Evolutionary conservation across 2,329 filamentous ascomycete species (phyloP), one percentile per base, ranked within the genome.

Genomic region (Colletotrichum noveboracense): DNA sequence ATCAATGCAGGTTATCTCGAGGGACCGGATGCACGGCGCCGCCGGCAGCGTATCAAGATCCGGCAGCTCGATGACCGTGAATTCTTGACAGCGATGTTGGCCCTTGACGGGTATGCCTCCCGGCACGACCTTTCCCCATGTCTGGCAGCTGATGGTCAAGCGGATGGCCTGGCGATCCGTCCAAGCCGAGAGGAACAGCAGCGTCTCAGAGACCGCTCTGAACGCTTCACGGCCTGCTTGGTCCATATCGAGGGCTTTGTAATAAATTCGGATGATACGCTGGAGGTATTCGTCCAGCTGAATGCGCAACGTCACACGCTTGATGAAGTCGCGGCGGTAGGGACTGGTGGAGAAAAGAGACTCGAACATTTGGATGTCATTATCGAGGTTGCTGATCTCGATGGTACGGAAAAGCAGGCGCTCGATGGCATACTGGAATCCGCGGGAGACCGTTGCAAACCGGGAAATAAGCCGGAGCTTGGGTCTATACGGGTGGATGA

Each of bases 281-380:
- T 2, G 13, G 13, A 58, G 7, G 55, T 56, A 14, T 0, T 56
- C 21, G 7, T 16, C 26, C 0, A 18, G 21, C 13, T 58, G 7
- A 28, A 58, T 24, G 24, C n/a, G 24, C n/a, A 58, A 58, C 5
- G 21, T 28, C 7, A 28, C 24, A 28, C 12, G 55, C 55, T 26
- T 58, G 55, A 58, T 2, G 1, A 58, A 28, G 55, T 24, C 3
- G n/a, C 55, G 55, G 0, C 55, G 55, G 26, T 18, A 28, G 13
- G 2, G 55, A 0, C 14, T 28, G 5, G 21, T 0, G 24, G 55
- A 58, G 3, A 58, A 58, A 0, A 28, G 4, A 5, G 21, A 26
- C 18, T 58, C 26, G 1, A 58, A 58, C 7, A 12, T 58, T 9
- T 18, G 13, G 0, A 58, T 26, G 14, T 58, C 55, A 5, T 58